These are phyloP conservation scores for Umbelopsis ramanniana DNA, from an alignment of 192 early-diverging fungal species.

Conservation along the genomic window DNA sequence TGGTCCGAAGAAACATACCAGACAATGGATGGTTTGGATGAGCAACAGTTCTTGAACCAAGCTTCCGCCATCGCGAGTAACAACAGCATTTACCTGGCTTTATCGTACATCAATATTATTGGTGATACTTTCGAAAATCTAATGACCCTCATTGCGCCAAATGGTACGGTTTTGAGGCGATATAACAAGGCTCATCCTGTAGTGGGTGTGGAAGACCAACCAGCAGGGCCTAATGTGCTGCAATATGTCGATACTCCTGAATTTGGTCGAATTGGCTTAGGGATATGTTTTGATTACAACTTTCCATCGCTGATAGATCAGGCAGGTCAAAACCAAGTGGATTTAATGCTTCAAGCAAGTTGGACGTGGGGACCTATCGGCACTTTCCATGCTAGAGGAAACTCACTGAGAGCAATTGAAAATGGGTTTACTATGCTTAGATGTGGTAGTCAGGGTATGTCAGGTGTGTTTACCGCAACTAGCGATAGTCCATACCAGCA, in stretches of 20 bases:
- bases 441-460: constrained; percentile 48
- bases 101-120: not conserved
- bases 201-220: constrained; percentile 40
- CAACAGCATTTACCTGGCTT: constrained; percentile 11
- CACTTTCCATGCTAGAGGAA: constrained; percentile 40
- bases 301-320: constrained; percentile 48
- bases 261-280: constrained; percentile 42
- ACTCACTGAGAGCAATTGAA: constrained; percentile 47
- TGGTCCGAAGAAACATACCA: constrained; percentile 26
- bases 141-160: constrained; percentile 40
- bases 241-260: constrained; percentile 40
- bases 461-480: constrained; percentile 33
- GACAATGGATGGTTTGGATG: not conserved
- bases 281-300: constrained; percentile 55
- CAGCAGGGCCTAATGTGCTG: constrained; percentile 39
- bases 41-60: constrained; percentile 15
- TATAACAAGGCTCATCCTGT: constrained; percentile 55
- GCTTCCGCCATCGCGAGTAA: constrained; percentile 4
- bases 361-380: constrained; percentile 56
- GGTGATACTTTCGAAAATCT: constrained; percentile 41
- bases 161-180: constrained; percentile 35
- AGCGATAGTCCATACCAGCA: constrained; percentile 20
- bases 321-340: constrained; percentile 45
- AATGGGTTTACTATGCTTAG: constrained; percentile 50
- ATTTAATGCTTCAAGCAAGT: constrained; percentile 51